Percentiles rank a stretch among this genome's conserved stretches.
phyloP scores from a whole-genome alignment of 2,329 filamentous ascomycete genomes.

The Emergomyces orientalis region DNA sequence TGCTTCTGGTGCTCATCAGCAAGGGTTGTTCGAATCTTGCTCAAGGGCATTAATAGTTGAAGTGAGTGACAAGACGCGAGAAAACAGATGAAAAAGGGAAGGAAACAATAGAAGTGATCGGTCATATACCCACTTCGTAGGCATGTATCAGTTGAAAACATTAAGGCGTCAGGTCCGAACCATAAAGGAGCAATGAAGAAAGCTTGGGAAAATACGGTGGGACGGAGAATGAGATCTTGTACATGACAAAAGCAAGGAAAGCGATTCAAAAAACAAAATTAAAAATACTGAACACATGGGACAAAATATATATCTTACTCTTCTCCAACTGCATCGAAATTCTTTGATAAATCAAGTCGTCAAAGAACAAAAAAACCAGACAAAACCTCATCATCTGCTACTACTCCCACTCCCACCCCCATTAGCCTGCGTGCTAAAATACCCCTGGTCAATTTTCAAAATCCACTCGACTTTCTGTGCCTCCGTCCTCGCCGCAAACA shows the following conservation, averaged over 20 bases:
- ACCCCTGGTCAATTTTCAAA: slow-evolving; percentile 80
- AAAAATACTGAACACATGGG: background rate
- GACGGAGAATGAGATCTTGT: background rate
- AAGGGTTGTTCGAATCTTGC: background rate
- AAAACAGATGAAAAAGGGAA: background rate
- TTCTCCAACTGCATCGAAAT: background rate
- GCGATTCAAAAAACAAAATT: background rate
- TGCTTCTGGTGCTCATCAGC: background rate
- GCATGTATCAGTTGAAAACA: background rate
- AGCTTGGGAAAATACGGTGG: background rate
- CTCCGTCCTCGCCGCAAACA: slow-evolving; percentile 84
- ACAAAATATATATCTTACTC: background rate
- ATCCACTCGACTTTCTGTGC: slow-evolving; percentile 97
- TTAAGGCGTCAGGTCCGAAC: slow-evolving; percentile 3
- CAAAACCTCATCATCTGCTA: background rate
- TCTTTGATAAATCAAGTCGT: background rate
- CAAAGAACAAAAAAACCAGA: background rate
- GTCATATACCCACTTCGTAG: background rate
- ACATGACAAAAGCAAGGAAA: background rate
- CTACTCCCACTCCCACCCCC: slow-evolving; percentile 2
- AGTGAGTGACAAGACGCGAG: background rate
- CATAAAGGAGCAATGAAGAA: background rate
- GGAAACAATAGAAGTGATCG: background rate
- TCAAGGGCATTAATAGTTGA: background rate
- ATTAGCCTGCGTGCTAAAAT: slow-evolving; percentile 36